A percentile compares a stretch with the other conserved stretches of the same genome.
Evolutionary conservation across 2,329 filamentous ascomycete species (phyloP).

Genomic region (Ilyonectria destructans): DNA sequence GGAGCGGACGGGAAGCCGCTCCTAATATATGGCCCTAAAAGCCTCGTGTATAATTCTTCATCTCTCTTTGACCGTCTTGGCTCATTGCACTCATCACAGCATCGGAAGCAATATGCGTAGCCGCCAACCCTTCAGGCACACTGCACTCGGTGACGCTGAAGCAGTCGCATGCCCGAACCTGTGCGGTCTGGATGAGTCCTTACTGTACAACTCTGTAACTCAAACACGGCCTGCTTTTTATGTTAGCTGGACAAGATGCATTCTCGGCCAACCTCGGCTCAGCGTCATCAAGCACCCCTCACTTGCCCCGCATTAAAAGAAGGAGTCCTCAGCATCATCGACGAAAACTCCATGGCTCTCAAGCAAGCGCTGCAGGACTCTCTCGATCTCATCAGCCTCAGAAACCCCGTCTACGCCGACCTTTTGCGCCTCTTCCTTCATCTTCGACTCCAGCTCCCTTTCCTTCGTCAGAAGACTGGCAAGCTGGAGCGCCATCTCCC

Average conservation of each 20-base stretch:
- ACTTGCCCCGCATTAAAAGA: constrained; percentile 18
- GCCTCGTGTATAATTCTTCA: constrained; percentile 28
- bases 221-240: not conserved
- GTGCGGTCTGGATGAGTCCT: not conserved
- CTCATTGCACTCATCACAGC: not conserved
- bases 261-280: not conserved
- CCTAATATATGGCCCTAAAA: constrained; percentile 21
- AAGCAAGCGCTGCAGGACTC: constrained; percentile 17
- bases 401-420: constrained; percentile 24
- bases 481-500: constrained; percentile 23
- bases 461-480: constrained; percentile 26
- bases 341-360: not conserved
- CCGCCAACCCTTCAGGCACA: not conserved
- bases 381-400: constrained; percentile 30
- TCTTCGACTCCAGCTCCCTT: constrained; percentile 19
- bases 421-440: constrained; percentile 28
- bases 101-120: not conserved
- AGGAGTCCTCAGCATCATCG: constrained; percentile 16
- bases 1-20: constrained; percentile 26
- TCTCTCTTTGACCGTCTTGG: constrained; percentile 7
- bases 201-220: not conserved
- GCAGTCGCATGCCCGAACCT: not conserved
- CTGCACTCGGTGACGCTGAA: not conserved
- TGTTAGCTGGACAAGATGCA: not conserved
- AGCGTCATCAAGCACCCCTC: not conserved